phyloP scores from a whole-genome alignment of 106 monocot genomes.

The Chionographis japonica region DNA sequence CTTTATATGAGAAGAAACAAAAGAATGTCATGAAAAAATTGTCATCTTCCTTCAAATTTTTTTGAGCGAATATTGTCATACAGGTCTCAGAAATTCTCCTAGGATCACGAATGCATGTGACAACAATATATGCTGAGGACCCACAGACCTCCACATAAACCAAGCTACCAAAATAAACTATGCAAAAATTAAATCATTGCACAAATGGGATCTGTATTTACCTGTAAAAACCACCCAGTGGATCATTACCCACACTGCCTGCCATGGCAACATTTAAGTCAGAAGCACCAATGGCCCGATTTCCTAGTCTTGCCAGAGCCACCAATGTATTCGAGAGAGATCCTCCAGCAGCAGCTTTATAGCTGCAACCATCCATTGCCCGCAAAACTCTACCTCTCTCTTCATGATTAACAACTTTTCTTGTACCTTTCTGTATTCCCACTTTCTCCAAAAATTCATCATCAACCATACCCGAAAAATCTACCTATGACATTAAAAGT shows the following conservation, averaged over 20 bases:
- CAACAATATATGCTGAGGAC: no score
- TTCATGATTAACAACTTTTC: slow-evolving; percentile 89
- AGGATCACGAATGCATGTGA: no score
- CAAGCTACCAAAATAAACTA: no score
- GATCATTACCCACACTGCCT: slow-evolving; percentile 91
- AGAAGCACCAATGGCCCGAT: slow-evolving; percentile 29
- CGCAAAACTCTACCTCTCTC: slow-evolving; percentile 84
- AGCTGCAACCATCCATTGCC: slow-evolving; percentile 98
- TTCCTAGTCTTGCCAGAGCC: slow-evolving; percentile 84
- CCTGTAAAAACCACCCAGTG: slow-evolving; percentile 95
- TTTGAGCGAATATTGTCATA: no score
- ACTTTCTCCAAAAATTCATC: slow-evolving; percentile 73
- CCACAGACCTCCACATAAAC: no score
- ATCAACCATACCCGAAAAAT: slow-evolving; percentile 93
- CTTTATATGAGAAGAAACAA: no score
- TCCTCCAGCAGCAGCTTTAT: slow-evolving; percentile 96
- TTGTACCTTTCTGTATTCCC: slow-evolving; percentile 77
- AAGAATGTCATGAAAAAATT: no score
- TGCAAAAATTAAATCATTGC: background rate
- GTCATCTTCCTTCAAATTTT: no score
- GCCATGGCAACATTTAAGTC: slow-evolving; percentile 83
- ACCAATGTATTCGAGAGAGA: slow-evolving; percentile 95
- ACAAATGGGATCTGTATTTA: slow-evolving; percentile 11
- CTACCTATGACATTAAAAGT: slow-evolving; percentile 46
- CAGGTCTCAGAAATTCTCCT: no score